Percentiles rank a stretch among this genome's conserved stretches.
Evolutionary conservation across 192 early-diverging fungal genomes (phyloP).

Genomic region (Backusella luteola): DNA sequence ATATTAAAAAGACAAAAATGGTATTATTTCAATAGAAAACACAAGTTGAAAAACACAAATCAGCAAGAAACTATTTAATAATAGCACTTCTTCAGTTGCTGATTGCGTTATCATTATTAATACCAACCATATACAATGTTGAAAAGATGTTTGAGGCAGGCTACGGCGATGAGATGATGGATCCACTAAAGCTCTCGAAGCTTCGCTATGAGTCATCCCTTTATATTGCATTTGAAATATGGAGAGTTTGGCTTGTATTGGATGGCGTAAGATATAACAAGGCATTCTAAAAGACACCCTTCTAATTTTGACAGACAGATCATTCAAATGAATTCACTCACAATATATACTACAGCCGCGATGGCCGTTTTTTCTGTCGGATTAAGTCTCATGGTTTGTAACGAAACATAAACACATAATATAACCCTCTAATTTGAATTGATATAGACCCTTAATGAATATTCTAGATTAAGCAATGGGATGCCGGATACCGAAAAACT

Average conservation of each 20-base stretch:
- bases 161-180: not conserved
- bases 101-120: not conserved
- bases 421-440: not conserved
- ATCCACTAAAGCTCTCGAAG: not conserved
- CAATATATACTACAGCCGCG: not conserved
- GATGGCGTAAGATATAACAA: not conserved
- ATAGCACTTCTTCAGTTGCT: not conserved
- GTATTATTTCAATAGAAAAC: not conserved
- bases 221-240: conserved; percentile 2
- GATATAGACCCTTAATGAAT: not conserved
- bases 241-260: conserved; percentile 6
- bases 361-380: not conserved
- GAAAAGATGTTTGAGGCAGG: not conserved
- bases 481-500: not conserved
- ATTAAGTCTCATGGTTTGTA: not conserved
- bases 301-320: not conserved
- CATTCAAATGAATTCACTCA: conserved; percentile 3
- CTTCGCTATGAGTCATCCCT: not conserved
- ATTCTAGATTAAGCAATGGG: not conserved
- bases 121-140: not conserved
- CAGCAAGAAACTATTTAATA: not conserved
- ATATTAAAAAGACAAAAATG: not conserved
- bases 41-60: not conserved
- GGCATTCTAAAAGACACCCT: not conserved
- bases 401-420: not conserved